phyloP scores from a whole-genome alignment of 1,139 yeast genomes.

The Chernovozyma sophiae-reginae region DNA sequence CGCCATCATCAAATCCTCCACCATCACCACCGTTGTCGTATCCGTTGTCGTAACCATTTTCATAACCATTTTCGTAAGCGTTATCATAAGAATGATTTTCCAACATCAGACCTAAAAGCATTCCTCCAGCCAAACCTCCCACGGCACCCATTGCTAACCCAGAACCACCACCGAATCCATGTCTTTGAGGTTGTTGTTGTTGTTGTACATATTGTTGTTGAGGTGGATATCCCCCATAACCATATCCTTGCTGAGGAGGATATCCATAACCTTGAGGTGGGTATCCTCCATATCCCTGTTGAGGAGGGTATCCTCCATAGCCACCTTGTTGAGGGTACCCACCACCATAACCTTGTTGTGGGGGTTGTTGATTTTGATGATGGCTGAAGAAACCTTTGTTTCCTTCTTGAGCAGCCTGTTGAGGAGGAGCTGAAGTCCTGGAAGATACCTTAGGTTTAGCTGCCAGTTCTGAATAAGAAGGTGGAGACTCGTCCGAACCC shows the following conservation, averaged over 20 bases:
- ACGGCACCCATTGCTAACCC: conserved; percentile 67
- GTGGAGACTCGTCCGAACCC: conserved; percentile 27
- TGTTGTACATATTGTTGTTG: conserved; percentile 14
- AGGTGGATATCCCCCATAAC: conserved; percentile 13
- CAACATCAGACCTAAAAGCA: conserved; percentile 49
- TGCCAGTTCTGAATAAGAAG: conserved; percentile 23
- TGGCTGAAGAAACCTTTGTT: neutral
- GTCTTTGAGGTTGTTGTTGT: conserved; percentile 11
- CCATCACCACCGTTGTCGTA: conserved; percentile 8
- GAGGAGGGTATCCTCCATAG: conserved; percentile 17
- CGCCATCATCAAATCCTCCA: neutral
- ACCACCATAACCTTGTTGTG: conserved; percentile 12
- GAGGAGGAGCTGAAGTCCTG: conserved; percentile 8
- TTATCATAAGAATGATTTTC: conserved; percentile 28
- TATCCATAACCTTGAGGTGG: conserved; percentile 19
- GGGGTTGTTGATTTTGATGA: conserved; percentile 9
- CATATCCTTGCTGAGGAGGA: conserved; percentile 14
- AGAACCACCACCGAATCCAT: conserved; percentile 9
- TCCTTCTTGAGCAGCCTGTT: conserved; percentile 13
- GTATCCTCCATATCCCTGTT: conserved; percentile 17
- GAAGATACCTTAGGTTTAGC: neutral
- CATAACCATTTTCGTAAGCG: conserved; percentile 20
- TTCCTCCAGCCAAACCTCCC: conserved; percentile 77
- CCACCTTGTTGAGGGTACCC: conserved; percentile 13
- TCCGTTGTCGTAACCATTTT: conserved; percentile 11